Evolutionary conservation across 768 basidiomycete genomes (phyloP), one percentile per base, ranked within the genome.

Genomic region (Mycena alexandri): DNA sequence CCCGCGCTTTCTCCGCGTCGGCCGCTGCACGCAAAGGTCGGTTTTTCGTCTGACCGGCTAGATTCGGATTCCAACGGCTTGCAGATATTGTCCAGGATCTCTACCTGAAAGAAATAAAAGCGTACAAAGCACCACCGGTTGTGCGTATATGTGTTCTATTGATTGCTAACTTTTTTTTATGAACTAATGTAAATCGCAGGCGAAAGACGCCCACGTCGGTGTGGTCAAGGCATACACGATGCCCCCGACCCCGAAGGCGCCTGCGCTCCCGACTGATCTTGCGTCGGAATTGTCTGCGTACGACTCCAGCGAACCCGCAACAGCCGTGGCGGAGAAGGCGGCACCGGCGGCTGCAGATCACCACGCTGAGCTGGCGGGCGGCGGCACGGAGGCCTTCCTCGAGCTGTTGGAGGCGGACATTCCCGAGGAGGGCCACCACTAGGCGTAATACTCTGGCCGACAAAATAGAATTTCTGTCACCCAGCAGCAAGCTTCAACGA

Each of bases 151-250:
- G 17, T 17, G 16, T 34, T 48, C 12, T 33, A 6, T 43, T 47
- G 10, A 38, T 14, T 38, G 38, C 61, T 19, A 19, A 38, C 29
- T 29, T 29, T 25, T 47, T 24, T 14, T 38, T 48, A 29, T 19
- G 16, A n/a, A n/a, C 58, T 56, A 43, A 69, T 44, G n/a, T 22
- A 36, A 7, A 46, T 43, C 53, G 21, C 64, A 99, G 96, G 88
- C 92, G 69, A 90, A 93, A 79, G 93, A 98, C 78, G 95, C 95
- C 59, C 94, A 95, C 78, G 89, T 95, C 73, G 94, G 93, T 62
- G 83, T 79, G 63, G 96, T 99, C 67, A 98, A 97, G 82, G 76
- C 87, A 57, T 97, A 92, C 86, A 77, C 89, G 36, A 79, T 89
- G 25, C 97, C 97, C 1, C 78, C 90, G 17, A 75, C 88, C 25